Evolutionary conservation across 257 asterid species (phyloP).

Genomic region (Jasminum sambac): DNA sequence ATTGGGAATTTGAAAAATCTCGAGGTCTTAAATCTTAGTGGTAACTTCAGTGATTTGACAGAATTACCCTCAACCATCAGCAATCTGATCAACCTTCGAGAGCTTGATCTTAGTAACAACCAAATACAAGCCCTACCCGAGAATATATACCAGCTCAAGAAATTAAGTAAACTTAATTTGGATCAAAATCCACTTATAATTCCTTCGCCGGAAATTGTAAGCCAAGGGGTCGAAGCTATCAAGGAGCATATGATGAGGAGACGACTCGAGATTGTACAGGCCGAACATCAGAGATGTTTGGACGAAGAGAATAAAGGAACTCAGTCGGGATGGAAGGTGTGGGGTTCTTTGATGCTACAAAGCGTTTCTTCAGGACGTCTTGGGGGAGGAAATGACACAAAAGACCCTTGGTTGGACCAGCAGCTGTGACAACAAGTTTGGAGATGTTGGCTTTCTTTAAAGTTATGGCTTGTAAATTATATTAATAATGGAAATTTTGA

Average conservation of each 20-base stretch:
- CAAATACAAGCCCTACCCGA: conserved; percentile 56
- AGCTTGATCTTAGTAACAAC: conserved; percentile 71
- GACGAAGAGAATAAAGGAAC: conserved; percentile 23
- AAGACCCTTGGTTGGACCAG: conserved; percentile 43
- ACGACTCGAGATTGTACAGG: conserved; percentile 38
- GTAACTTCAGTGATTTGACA: conserved; percentile 58
- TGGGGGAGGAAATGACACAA: conserved; percentile 24
- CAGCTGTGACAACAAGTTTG: conserved; percentile 26
- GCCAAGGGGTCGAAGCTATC: conserved; percentile 47
- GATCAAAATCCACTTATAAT: conserved; percentile 62
- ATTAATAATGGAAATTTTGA: not conserved
- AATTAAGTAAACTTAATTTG: conserved; percentile 41
- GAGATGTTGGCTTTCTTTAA: not conserved
- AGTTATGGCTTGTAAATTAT: not conserved
- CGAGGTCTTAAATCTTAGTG: conserved; percentile 55
- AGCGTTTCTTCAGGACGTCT: conserved; percentile 26
- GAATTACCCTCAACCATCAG: conserved; percentile 54
- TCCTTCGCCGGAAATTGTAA: conserved; percentile 52
- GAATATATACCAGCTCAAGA: conserved; percentile 38
- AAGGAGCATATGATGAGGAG: conserved; percentile 59
- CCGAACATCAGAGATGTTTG: conserved; percentile 30
- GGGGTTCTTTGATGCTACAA: conserved; percentile 42
- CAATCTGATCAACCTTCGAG: conserved; percentile 49
- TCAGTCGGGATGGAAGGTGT: conserved; percentile 43
- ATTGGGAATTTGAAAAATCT: conserved; percentile 52